phyloP scores from a whole-genome alignment of 805 yeast species.

The Teunomyces gatunensis region DNA sequence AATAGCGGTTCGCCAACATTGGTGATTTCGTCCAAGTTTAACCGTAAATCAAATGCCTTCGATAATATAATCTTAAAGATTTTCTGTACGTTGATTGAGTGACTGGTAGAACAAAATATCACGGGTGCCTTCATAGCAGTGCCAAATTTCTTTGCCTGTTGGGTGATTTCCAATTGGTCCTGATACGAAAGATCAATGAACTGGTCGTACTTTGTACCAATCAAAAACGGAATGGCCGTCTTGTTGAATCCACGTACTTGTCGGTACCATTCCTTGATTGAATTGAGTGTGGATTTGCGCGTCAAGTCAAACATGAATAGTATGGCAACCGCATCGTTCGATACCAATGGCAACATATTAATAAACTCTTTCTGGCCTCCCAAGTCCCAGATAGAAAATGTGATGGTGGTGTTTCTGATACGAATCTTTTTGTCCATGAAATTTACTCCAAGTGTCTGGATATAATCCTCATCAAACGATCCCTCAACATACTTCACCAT shows the following conservation, averaged over 20 bases:
- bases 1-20: slow-evolving; percentile 91
- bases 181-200: slow-evolving; percentile 75
- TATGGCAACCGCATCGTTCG: slow-evolving; percentile 88
- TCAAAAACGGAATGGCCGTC: slow-evolving; percentile 85
- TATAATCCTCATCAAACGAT: slow-evolving; percentile 84
- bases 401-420: slow-evolving; percentile 80
- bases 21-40: slow-evolving; percentile 79
- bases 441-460: slow-evolving; percentile 93
- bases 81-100: slow-evolving; percentile 89
- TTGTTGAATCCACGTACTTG: slow-evolving; percentile 87
- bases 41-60: slow-evolving; percentile 81
- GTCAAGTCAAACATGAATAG: slow-evolving; percentile 87
- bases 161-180: slow-evolving; percentile 82
- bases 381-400: slow-evolving; percentile 91
- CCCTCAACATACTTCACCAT: slow-evolving; percentile 98
- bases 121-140: slow-evolving; percentile 83
- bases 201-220: slow-evolving; percentile 91
- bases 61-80: slow-evolving; percentile 88
- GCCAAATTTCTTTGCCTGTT: slow-evolving; percentile 80
- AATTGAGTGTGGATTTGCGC: slow-evolving; percentile 76
- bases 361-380: slow-evolving; percentile 96
- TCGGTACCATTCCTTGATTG: slow-evolving; percentile 93
- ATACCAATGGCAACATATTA: slow-evolving; percentile 91
- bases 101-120: slow-evolving; percentile 87
- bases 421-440: slow-evolving; percentile 88